Base-by-base conservation (phyloP, 371 early-diverging fungal species). In the Apophysomyces ossiformis region DNA sequence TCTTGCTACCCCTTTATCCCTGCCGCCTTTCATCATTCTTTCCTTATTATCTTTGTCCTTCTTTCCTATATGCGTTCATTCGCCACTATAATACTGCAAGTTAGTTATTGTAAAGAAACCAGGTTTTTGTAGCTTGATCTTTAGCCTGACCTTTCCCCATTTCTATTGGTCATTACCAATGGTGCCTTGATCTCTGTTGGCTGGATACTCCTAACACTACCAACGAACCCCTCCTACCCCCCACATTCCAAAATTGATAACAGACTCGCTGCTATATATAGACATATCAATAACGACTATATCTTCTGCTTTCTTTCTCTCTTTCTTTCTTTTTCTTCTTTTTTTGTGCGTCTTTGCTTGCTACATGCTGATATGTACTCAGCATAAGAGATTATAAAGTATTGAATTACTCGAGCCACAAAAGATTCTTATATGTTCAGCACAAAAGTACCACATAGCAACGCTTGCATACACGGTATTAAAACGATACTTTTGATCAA, bases 391-490 rank as follows among this genome's bases (percentile, higher is more conserved):
- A 50, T 1, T 5, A 50, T 50, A 50, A 21, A 50, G 11, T 32
- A 50, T 21, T 26, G 21, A 26, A 50, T 21, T 26, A 32, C 21
- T 7, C 35, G 54, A 21, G 21, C 54, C 54, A 41, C 43, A 43
- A 47, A 50, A 11, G 21, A 9, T 50, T 21, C 16, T 50, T 50
- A n/a, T 50, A 50, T 50, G 54, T 26, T 21, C 54, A 50, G 54
- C 21, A 50, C 54, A 32, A 50, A 50, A 50, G 5, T 11, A 41
- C 13, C 54, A 50, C 21, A 50, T 21, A 50, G 9, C 4, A 16
- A 50, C 54, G 21, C 54, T 18, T 16, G 47, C 64, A 35, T 38
- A 57, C 38, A 64, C 44, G 18, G 36, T 57, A 57, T 64, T 64
- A 36, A 64, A 65, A 59, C 7, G 18, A 50, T 8, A 21, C 11